These are phyloP conservation scores for Russula olivacea DNA, from an alignment of 768 basidiomycete genomes.

Conservation along the genomic window DNA sequence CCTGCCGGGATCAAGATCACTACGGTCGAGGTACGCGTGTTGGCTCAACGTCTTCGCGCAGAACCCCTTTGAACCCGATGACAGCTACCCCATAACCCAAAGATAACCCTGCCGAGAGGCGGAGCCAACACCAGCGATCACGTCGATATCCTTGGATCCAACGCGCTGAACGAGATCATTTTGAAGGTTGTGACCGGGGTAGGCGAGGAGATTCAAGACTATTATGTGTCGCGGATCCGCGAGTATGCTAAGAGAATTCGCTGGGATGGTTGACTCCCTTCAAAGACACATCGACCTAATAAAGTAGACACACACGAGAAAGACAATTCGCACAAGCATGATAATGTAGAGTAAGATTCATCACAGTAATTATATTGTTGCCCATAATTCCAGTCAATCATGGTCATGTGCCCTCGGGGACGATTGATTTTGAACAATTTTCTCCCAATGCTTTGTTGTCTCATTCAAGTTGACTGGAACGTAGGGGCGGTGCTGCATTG, in stretches of 20 bases:
- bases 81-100: slow-evolving; percentile 76
- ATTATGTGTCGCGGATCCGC: slow-evolving; percentile 68
- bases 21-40: slow-evolving; percentile 68
- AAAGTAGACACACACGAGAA: too few species aligned
- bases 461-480: too few species aligned
- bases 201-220: slow-evolving; percentile 64
- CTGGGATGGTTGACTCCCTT: slow-evolving; percentile 9
- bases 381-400: not conserved
- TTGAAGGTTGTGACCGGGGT: slow-evolving; percentile 83
- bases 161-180: slow-evolving; percentile 82
- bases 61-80: slow-evolving; percentile 1
- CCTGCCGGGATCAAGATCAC: slow-evolving; percentile 81
- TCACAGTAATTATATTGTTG: not conserved
- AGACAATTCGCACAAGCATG: not conserved
- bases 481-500: too few species aligned
- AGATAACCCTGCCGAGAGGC: slow-evolving; percentile 68
- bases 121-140: slow-evolving; percentile 92
- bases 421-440: too few species aligned
- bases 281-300: not conserved
- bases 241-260: slow-evolving; percentile 66
- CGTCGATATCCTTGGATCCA: slow-evolving; percentile 66
- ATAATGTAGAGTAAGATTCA: not conserved
- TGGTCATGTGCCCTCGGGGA: too few species aligned
- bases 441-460: too few species aligned
- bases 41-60: not conserved